A percentile compares a stretch with the other conserved stretches of the same genome.
Conservation (phyloP, 495 filamentous ascomycete genomes). For the Letharia lupina region DNA sequence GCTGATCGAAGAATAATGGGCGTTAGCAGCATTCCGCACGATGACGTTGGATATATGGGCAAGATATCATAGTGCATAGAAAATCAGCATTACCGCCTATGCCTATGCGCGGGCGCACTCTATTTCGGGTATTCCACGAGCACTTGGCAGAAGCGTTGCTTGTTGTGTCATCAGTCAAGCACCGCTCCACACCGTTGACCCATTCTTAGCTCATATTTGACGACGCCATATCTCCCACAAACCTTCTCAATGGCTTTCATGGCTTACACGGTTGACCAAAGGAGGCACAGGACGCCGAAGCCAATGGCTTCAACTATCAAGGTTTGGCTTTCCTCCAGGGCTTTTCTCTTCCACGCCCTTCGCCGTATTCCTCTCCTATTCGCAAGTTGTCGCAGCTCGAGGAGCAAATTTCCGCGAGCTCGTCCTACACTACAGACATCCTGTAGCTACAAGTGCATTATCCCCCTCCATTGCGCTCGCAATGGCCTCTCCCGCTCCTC, state of each 20-base stretch:
- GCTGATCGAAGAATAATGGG: constrained; percentile 51
- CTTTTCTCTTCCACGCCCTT: neutral
- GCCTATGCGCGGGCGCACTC: neutral
- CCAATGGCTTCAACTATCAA: neutral
- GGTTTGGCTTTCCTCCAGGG: neutral
- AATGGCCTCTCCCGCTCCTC: neutral
- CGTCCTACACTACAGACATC: too few relatives aligned
- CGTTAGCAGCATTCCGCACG: neutral
- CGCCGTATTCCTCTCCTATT: neutral
- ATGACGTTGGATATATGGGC: neutral
- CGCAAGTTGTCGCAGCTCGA: too few relatives aligned
- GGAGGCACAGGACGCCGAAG: neutral
- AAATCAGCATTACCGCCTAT: neutral
- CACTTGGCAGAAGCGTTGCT: neutral
- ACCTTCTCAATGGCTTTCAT: neutral
- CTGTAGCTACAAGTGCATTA: too few relatives aligned
- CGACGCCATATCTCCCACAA: neutral
- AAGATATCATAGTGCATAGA: neutral
- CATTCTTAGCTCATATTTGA: neutral
- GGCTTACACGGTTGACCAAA: neutral
- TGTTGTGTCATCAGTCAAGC: neutral
- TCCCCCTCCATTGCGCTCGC: neutral
- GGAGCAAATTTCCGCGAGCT: too few relatives aligned
- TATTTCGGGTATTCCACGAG: neutral
- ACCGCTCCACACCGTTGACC: neutral